A percentile compares a stretch with the other conserved stretches of the same genome.
Conservation (phyloP, 2,329 filamentous ascomycete species). For the Paramyrothecium sp. region DNA sequence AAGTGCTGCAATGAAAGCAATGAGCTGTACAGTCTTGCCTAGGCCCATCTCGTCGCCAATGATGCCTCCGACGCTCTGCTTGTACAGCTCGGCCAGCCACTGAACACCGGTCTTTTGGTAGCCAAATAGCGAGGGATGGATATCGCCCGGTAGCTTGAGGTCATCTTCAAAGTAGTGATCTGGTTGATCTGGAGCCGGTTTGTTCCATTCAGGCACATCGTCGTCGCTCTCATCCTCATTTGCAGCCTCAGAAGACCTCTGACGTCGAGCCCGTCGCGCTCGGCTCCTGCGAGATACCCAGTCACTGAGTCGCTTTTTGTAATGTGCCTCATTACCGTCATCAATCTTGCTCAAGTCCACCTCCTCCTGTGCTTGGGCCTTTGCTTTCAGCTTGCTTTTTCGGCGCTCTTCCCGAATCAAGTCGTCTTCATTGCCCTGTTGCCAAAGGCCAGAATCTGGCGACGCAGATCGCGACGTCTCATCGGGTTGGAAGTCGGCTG, state of each 20-base stretch:
- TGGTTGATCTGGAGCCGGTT: constrained; percentile 78
- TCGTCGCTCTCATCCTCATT: constrained; percentile 42
- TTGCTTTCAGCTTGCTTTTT: constrained; percentile 41
- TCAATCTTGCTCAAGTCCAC: constrained; percentile 65
- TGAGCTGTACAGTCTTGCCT: constrained; percentile 80
- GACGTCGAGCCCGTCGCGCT: constrained; percentile 36
- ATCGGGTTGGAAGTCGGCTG: constrained; percentile 45
- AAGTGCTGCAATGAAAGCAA: constrained; percentile 81
- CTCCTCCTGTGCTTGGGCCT: constrained; percentile 32
- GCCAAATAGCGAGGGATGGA: constrained; percentile 87
- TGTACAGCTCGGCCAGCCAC: constrained; percentile 91
- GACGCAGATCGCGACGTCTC: constrained; percentile 28
- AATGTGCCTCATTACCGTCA: constrained; percentile 84
- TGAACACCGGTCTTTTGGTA: constrained; percentile 97
- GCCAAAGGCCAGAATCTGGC: constrained; percentile 32
- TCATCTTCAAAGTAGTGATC: constrained; percentile 75
- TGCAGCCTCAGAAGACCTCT: constrained; percentile 30
- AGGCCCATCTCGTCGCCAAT: constrained; percentile 98
- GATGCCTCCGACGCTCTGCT: constrained; percentile 88
- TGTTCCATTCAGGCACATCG: constrained; percentile 69
- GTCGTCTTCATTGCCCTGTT: constrained; percentile 37
- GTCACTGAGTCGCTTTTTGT: constrained; percentile 69
- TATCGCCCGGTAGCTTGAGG: constrained; percentile 84
- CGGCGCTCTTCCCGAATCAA: constrained; percentile 34
- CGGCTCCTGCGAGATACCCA: constrained; percentile 63